Base-by-base conservation (phyloP, 179 eudicot species). In the Sideroxylon spinosum region DNA sequence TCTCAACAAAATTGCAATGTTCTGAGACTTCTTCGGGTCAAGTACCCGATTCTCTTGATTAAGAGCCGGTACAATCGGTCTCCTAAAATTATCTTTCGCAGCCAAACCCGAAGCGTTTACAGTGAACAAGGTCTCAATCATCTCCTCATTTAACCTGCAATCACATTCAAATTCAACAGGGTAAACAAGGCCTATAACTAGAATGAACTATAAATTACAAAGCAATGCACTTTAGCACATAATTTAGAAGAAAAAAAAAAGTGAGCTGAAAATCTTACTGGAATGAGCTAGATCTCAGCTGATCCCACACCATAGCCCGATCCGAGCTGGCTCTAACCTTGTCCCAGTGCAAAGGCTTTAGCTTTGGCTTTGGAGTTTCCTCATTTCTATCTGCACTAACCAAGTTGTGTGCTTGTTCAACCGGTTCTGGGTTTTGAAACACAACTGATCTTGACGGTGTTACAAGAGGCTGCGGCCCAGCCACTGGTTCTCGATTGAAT, bases 301-400 rank as follows among this genome's bases (percentile, higher is more conserved):
- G 98, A 88, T 95, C 98, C 98, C 98, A 95, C 78, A 86, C 97
- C 98, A 91, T 93, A 59, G 92, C 93, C 56, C 88, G 86, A 81
- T 93, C 97, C 0, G 98, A 93, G 78, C 93, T 93, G 26, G 97
- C 93, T 80, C 89, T 90, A 57, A 95, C 95, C 85, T 93, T 93
- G 77, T 95, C 98, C 98, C 98, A 95, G 71, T 91, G 98, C 85
- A 95, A 86, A 4, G 97, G 92, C 83, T 95, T 95, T 85, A 95
- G 81, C 81, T 88, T 95, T 17, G 90, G 93, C 88, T 82, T 93
- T 7, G 78, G 79, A 52, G 80, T 71, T 66, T 82, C 93, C 74
- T 90, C 97, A 75, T 68, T 78, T 56, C 68, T 74, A 75, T 78
- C 89, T 44, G 46, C 69, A 65, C 68, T 63, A 4, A 77, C 87